Conservation (phyloP, 768 basidiomycete species). For the Trametes sanguinea region DNA sequence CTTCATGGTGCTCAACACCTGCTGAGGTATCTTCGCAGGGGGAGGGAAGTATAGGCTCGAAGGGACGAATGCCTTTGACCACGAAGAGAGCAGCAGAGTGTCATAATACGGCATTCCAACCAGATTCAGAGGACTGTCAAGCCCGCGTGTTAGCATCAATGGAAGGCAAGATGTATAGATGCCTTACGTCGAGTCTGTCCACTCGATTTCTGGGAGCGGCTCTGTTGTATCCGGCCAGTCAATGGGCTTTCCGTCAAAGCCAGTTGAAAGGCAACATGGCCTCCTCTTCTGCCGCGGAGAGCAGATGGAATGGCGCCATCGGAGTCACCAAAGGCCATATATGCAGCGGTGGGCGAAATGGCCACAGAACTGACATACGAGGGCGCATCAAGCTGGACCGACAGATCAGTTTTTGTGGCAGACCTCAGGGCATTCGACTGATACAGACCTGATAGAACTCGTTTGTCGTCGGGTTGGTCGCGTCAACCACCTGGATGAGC, state of each 20-base stretch:
- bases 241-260: constrained; percentile 82
- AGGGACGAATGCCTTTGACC: constrained; percentile 57
- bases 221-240: constrained; percentile 83
- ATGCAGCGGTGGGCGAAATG: constrained; percentile 85
- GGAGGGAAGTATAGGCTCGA: constrained; percentile 57
- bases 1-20: constrained; percentile 77
- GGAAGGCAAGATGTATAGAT: background rate
- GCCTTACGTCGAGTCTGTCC: constrained; percentile 79
- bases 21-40: constrained; percentile 75
- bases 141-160: background rate
- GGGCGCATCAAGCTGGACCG: constrained; percentile 59
- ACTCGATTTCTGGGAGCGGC: constrained; percentile 69
- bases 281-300: constrained; percentile 70
- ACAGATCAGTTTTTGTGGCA: background rate
- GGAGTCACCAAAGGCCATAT: constrained; percentile 89
- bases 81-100: constrained; percentile 68
- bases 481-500: constrained; percentile 83
- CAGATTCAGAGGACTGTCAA: constrained; percentile 74
- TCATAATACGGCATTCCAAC: constrained; percentile 90
- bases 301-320: constrained; percentile 83
- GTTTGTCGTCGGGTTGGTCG: constrained; percentile 63
- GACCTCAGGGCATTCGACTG: background rate
- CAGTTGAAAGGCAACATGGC: constrained; percentile 74
- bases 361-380: constrained; percentile 81
- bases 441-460: constrained; percentile 78